Evolutionary conservation across 2,329 filamentous ascomycete genomes (phyloP), one percentile per base, ranked within the genome.

Genomic region (Penicillium decumbens): DNA sequence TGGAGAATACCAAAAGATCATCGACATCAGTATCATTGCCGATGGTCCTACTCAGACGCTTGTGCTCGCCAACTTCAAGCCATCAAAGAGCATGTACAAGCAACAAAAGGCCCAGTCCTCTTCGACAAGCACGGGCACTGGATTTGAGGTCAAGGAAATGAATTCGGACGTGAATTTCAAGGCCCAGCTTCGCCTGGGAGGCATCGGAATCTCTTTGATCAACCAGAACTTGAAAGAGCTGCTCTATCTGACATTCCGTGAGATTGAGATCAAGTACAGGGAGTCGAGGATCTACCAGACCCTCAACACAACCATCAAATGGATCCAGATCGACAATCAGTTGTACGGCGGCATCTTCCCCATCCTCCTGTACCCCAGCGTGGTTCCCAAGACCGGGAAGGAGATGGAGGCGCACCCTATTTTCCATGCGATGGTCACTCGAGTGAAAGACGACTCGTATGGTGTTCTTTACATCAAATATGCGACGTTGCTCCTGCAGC

Each of bases 311-410:
- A 88, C 89, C 0, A 86, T 97, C 67, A 97, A 98, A 70, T 98
- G 95, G 95, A 93, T 98, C 25, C 93, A 98, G 71, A 88, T 98
- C 60, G 93, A 98, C 72, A 98, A 98, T 62, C 93, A 98, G 70
- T 81, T 98, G 12, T 98, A 98, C 64, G 95, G 95, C 25, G 93
- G 95, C 24, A 91, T 98, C 60, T 98, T 98, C 78, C 93, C 93
- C 0, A 95, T 98, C 73, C 83, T 98, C 27, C 78, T 98, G 49
- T 98, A 98, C 67, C 93, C 93, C 5, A 96, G 91, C 71, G 93
- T 98, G 8, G 93, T 98, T 13, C 92, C 93, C 0, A 97, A 97
- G 78, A 93, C 90, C 57, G 90, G 89, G 30, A 91, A 93, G 65
- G 93, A 98, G 70, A 93, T 95, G 66, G 93, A 97, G 57, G 87